Evolutionary conservation across 2,329 filamentous ascomycete genomes (phyloP).

Genomic region (Botrytis deweyae): DNA sequence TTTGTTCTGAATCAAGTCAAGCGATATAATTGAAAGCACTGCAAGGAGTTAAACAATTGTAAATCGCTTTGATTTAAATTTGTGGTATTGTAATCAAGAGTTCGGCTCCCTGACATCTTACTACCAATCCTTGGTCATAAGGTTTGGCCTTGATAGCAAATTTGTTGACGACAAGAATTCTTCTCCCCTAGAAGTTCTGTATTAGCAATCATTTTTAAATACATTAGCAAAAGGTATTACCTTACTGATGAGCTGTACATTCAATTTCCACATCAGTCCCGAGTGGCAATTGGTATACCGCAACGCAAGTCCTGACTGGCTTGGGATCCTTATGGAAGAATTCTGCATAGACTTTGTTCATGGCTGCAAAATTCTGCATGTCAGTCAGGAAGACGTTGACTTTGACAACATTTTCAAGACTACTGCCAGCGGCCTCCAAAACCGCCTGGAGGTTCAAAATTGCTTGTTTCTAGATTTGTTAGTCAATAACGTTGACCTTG

Average conservation of each 20-base stretch:
- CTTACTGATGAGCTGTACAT: constrained; percentile 45
- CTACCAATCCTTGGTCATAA: constrained; percentile 18
- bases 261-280: constrained; percentile 56
- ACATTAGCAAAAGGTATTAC: constrained; percentile 6
- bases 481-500: background rate
- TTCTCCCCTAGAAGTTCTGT: background rate
- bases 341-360: constrained; percentile 57
- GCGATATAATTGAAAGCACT: background rate
- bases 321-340: constrained; percentile 48
- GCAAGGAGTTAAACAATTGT: constrained; percentile 4
- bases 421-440: constrained; percentile 59
- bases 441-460: constrained; percentile 59
- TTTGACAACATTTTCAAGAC: constrained; percentile 62
- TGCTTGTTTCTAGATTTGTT: constrained; percentile 48
- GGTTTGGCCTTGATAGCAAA: background rate
- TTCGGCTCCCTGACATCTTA: background rate
- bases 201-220: background rate
- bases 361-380: constrained; percentile 62
- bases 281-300: constrained; percentile 50
- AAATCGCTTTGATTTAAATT: background rate
- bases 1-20: constrained; percentile 4
- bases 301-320: constrained; percentile 52
- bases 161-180: background rate
- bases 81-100: background rate
- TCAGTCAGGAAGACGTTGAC: constrained; percentile 64